Evolutionary conservation across 2,329 filamentous ascomycete species (phyloP), one percentile per base, ranked within the genome.

Genomic region (Fusarium annulatum): DNA sequence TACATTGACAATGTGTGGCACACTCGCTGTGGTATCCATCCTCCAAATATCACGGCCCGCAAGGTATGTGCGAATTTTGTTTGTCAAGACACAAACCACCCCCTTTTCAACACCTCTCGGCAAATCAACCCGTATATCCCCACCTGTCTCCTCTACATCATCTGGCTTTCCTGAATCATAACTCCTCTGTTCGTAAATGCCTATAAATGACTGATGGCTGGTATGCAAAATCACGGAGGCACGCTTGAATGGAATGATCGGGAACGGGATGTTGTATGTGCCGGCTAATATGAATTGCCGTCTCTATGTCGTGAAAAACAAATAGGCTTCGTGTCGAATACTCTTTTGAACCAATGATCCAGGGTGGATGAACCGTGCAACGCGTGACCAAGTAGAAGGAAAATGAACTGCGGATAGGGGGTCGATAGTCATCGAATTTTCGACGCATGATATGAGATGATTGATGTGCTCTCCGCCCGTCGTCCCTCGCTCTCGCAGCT

Each of bases 241-340:
- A 56, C 67, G 69, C 71, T 75, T 69, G 46, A 73, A 76, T 67
- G 57, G 39, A 73, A 77, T 64, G 63, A 76, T 69, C 55, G 64
- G 73, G 65, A 75, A 76, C 74, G 64, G 74, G 53, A 78, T 76
- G 63, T 78, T 75, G 69, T 76, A 66, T 58, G 66, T 51, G 66
- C 69, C n/a, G 65, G 63, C 67, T 53, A 23, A 64, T 55, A 64
- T 52, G 49, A 39, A 56, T 48, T 67, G 56, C 52, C 63, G 61
- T 61, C 51, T 59, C 68, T 74, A 71, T 62, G 60, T 73, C 56
- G 61, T 64, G 46, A 68, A 64, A 38, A 67, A 67, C 64, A 67
- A 68, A 46, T 65, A 59, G 57, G 57, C 26, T 67, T 77, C 46
- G 58, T 70, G 57, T 71, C 60, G 55, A 58, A 59, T 55, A 51